Conservation (phyloP, 306 rosid species). For the Carpinus viminea region DNA sequence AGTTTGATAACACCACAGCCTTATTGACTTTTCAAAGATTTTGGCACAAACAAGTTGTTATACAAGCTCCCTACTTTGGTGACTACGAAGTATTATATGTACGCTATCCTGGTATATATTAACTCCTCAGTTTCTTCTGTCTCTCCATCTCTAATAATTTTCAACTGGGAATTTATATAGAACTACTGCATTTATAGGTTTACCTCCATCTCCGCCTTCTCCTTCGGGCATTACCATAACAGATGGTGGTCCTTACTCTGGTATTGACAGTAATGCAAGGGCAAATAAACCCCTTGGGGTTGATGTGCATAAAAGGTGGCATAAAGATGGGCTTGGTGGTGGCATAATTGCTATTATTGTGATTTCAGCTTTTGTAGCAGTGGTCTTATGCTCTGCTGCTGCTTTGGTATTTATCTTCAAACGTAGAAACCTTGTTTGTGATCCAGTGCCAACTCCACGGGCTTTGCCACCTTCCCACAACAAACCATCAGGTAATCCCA, state of each 20-base stretch:
- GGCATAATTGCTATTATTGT: constrained; percentile 60
- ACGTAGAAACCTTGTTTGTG: constrained; percentile 44
- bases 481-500: constrained; percentile 67
- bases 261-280: constrained; percentile 51
- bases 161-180: constrained; percentile 20
- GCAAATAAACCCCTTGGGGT: constrained; percentile 87
- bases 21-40: constrained; percentile 70
- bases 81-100: constrained; percentile 85
- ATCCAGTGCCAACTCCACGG: constrained; percentile 37
- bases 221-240: constrained; percentile 50
- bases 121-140: constrained; percentile 23
- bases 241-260: constrained; percentile 70
- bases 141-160: constrained; percentile 18
- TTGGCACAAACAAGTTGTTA: constrained; percentile 78
- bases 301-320: constrained; percentile 57
- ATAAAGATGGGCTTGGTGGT: constrained; percentile 54
- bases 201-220: constrained; percentile 86
- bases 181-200: constrained; percentile 52
- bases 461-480: constrained; percentile 45
- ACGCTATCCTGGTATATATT: constrained; percentile 76
- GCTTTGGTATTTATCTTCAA: constrained; percentile 56
- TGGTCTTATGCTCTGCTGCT: constrained; percentile 54
- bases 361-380: constrained; percentile 56
- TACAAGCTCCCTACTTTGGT: constrained; percentile 74
- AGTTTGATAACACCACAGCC: constrained; percentile 72